A percentile compares a stretch with the other conserved stretches of the same genome.
phyloP scores from a whole-genome alignment of 495 filamentous ascomycete species.

The Cercophora sp. region DNA sequence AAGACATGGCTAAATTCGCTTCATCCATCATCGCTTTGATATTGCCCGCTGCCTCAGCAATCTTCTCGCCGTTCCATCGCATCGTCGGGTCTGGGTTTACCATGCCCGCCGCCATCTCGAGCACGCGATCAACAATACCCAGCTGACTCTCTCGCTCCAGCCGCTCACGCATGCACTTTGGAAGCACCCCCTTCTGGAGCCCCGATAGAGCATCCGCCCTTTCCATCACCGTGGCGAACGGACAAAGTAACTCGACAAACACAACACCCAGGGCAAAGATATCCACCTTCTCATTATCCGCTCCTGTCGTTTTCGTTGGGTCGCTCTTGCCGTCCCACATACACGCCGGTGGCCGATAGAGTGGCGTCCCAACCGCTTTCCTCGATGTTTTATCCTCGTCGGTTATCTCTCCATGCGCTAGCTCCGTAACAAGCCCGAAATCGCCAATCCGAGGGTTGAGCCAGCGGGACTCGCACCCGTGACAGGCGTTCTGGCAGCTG shows the following conservation, averaged over 20 bases:
- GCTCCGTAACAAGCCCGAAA: constrained; percentile 7
- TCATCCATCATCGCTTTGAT: neutral
- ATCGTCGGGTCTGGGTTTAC: neutral
- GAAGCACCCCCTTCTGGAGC: neutral
- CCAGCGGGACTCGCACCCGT: neutral
- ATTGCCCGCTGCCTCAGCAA: neutral
- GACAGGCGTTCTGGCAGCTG: neutral
- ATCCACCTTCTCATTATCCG: constrained; percentile 3
- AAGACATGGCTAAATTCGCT: too few species aligned
- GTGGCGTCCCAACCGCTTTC: neutral
- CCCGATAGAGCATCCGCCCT: neutral
- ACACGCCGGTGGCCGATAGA: constrained; percentile 6
- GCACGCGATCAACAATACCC: neutral
- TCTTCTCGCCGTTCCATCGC: constrained; percentile 1
- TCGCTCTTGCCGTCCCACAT: neutral
- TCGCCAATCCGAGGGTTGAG: constrained; percentile 6
- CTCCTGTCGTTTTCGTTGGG: neutral
- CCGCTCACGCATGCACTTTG: neutral
- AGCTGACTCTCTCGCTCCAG: neutral
- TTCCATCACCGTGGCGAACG: constrained; percentile 6
- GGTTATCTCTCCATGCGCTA: constrained; percentile 2
- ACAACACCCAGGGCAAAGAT: constrained; percentile 5
- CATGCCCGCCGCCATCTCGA: constrained; percentile 3
- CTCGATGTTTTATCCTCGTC: neutral
- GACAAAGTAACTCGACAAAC: constrained; percentile 7